A percentile compares a stretch with the other conserved stretches of the same genome.
Evolutionary conservation across 1,284 basidiomycete species (phyloP).

Genomic region (Ceratobasidium sp.): DNA sequence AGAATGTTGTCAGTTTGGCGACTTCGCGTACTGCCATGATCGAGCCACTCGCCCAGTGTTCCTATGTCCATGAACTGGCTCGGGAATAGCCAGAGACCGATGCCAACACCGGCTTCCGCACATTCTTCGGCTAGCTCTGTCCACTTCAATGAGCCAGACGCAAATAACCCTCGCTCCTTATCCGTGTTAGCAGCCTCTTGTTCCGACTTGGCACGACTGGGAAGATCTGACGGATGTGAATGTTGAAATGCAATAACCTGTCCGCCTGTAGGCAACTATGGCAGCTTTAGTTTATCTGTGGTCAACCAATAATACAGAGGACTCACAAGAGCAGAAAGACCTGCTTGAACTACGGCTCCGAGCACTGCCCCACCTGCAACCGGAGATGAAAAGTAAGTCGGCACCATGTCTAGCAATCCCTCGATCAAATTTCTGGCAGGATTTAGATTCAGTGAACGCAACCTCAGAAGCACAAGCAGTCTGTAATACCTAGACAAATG

Average conservation of each 20-base stretch:
- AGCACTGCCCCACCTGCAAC: slow-evolving; percentile 70
- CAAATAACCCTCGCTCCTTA: slow-evolving; percentile 86
- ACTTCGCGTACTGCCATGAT: slow-evolving; percentile 19
- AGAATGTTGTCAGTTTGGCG: slow-evolving; percentile 27
- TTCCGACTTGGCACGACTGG: slow-evolving; percentile 73
- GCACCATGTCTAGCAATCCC: slow-evolving; percentile 72
- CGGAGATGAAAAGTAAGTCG: slow-evolving; percentile 69
- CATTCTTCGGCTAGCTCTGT: slow-evolving; percentile 86
- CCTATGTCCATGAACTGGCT: slow-evolving; percentile 87
- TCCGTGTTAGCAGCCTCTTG: slow-evolving; percentile 89
- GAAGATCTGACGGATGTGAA: slow-evolving; percentile 62
- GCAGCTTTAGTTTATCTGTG: not conserved
- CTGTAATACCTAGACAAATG: slow-evolving; percentile 69
- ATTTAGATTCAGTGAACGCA: slow-evolving; percentile 37
- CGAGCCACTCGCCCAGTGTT: slow-evolving; percentile 72
- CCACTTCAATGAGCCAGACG: slow-evolving; percentile 82
- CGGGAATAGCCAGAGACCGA: slow-evolving; percentile 91
- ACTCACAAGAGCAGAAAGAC: slow-evolving; percentile 77
- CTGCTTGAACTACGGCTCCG: slow-evolving; percentile 81
- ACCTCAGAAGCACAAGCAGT: not conserved
- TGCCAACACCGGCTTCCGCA: slow-evolving; percentile 88
- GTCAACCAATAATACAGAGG: slow-evolving; percentile 41
- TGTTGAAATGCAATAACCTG: slow-evolving; percentile 84
- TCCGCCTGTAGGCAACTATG: slow-evolving; percentile 81
- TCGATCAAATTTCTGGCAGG: slow-evolving; percentile 66